A percentile compares a stretch with the other conserved stretches of the same genome.
phyloP scores from a whole-genome alignment of 1,284 basidiomycete genomes.

The Trichosporon coremiiforme region DNA sequence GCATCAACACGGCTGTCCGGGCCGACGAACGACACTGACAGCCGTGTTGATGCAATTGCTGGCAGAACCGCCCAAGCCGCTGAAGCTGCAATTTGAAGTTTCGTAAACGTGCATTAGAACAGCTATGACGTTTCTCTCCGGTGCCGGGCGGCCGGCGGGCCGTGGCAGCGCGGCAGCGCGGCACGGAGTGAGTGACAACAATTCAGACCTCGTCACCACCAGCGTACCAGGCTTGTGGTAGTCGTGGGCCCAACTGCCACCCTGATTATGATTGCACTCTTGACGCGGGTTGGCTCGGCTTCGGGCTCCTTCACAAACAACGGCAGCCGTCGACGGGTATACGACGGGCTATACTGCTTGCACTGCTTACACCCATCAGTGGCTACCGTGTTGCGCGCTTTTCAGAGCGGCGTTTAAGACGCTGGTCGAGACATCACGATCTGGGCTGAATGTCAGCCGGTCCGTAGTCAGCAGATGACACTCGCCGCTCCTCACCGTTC shows the following conservation, averaged over 20 bases:
- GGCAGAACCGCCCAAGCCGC: neutral
- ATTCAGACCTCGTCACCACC: constrained; percentile 17
- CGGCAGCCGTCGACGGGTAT: neutral
- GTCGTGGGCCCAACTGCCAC: neutral
- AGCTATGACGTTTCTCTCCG: constrained; percentile 4
- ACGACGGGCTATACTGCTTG: neutral
- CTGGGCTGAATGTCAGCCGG: neutral
- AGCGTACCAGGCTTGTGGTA: neutral
- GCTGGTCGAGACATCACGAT: neutral
- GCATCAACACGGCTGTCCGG: no score
- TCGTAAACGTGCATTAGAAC: constrained; percentile 7
- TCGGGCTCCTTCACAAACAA: neutral
- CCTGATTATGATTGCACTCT: neutral
- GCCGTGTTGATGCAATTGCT: no score
- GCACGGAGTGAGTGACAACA: constrained; percentile 8
- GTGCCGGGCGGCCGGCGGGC: neutral
- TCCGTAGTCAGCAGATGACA: neutral
- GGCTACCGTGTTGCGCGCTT: neutral
- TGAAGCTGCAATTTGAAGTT: neutral
- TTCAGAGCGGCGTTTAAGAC: neutral
- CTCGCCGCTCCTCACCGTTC: neutral
- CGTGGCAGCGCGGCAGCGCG: neutral
- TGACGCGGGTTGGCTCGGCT: neutral
- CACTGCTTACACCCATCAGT: no score
- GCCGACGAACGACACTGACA: no score